phyloP scores from a whole-genome alignment of 1,139 yeast genomes.

The Wickerhamiella infanticola region DNA sequence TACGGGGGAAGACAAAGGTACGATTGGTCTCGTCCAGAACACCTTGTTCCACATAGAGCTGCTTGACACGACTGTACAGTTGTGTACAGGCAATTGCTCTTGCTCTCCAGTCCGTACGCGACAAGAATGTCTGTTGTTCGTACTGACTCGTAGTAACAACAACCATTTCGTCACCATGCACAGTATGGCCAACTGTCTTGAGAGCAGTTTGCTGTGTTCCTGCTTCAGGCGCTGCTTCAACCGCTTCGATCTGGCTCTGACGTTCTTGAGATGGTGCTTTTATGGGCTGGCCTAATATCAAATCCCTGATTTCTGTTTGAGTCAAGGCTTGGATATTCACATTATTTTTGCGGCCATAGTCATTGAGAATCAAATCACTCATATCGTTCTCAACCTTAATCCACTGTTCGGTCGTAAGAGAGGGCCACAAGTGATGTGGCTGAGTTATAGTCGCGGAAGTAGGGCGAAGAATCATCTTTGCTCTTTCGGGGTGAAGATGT shows the following conservation, averaged over 20 bases:
- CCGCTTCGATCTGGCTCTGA: conserved; percentile 62
- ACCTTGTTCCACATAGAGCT: conserved; percentile 42
- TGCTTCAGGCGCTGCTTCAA: conserved; percentile 19
- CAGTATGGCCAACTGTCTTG: conserved; percentile 73
- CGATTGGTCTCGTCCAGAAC: conserved; percentile 36
- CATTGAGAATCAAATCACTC: conserved; percentile 73
- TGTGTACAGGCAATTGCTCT: conserved; percentile 70
- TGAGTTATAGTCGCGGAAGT: conserved; percentile 54
- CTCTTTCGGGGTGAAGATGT: conserved; percentile 59
- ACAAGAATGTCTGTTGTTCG: conserved; percentile 70
- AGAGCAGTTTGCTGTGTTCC: conserved; percentile 47
- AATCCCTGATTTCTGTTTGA: conserved; percentile 83
- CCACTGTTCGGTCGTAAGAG: conserved; percentile 83
- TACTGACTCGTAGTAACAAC: conserved; percentile 86
- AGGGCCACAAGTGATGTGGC: conserved; percentile 87
- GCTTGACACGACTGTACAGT: conserved; percentile 58
- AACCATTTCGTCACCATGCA: conserved; percentile 90
- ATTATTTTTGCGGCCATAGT: conserved; percentile 72
- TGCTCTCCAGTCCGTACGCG: conserved; percentile 84
- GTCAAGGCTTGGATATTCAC: conserved; percentile 79
- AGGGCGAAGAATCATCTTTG: conserved; percentile 63
- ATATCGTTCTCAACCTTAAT: conserved; percentile 71
- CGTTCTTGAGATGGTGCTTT: conserved; percentile 78
- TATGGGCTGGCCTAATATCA: conserved; percentile 87
- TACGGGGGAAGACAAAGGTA: conserved; percentile 71